These are phyloP conservation scores for Urtica urens DNA, from an alignment of 306 rosid species.

Conservation along the genomic window DNA sequence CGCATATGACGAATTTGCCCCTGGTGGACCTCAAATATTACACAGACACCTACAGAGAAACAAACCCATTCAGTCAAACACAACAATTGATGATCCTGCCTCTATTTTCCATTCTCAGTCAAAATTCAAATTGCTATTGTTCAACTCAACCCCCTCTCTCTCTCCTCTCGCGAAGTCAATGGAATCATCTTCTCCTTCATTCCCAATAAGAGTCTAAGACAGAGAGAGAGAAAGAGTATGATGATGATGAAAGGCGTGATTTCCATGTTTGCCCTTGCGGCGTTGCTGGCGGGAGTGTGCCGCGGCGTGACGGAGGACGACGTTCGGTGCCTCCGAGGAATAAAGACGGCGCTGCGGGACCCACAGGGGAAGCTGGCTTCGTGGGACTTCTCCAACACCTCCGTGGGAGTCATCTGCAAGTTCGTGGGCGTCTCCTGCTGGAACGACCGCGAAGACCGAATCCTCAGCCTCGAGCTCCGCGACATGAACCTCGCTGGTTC, in stretches of 20 bases:
- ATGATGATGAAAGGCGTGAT: slow-evolving; percentile 10
- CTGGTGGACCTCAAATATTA: too few relatives aligned
- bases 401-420: slow-evolving; percentile 49
- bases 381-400: slow-evolving; percentile 54
- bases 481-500: slow-evolving; percentile 44
- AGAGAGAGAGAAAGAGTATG: too few relatives aligned
- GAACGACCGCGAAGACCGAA: slow-evolving; percentile 66
- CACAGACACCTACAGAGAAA: too few relatives aligned
- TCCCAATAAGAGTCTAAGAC: neutral
- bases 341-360: slow-evolving; percentile 27
- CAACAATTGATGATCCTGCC: too few relatives aligned
- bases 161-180: neutral
- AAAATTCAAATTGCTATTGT: too few relatives aligned
- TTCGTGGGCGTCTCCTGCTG: slow-evolving; percentile 65
- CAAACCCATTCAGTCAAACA: neutral
- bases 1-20: too few relatives aligned
- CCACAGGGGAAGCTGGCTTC: slow-evolving; percentile 18
- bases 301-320: slow-evolving; percentile 38
- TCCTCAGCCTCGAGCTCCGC: slow-evolving; percentile 33
- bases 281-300: slow-evolving; percentile 8
- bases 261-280: neutral
- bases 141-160: too few relatives aligned
- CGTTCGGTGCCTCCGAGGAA: slow-evolving; percentile 45
- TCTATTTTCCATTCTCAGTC: neutral
- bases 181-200: neutral